Conservation (phyloP, 208 protist species). For the Strigomonas culicis region DNA sequence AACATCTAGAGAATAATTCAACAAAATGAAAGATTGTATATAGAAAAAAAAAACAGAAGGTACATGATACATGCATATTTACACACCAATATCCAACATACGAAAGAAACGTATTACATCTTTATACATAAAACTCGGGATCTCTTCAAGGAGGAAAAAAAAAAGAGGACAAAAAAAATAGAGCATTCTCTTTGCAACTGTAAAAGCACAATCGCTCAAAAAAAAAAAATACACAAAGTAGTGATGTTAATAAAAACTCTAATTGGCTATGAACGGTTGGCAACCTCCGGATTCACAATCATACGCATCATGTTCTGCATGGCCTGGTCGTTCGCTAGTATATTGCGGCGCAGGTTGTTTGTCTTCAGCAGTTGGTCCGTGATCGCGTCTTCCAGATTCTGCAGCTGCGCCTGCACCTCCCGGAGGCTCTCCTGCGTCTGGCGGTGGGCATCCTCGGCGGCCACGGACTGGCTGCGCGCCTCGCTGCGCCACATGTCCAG, state of each 20-base stretch:
- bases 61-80: background rate
- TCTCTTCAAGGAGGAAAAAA: background rate
- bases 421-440: slow-evolving; percentile 84
- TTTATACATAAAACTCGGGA: slow-evolving; percentile 5
- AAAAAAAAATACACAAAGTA: slow-evolving; percentile 15
- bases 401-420: slow-evolving; percentile 73
- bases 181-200: slow-evolving; percentile 1
- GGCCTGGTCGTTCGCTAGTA: slow-evolving; percentile 76
- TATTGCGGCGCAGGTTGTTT: slow-evolving; percentile 69
- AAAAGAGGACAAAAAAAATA: slow-evolving; percentile 15
- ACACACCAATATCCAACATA: slow-evolving; percentile 3
- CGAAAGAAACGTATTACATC: background rate
- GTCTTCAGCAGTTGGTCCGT: slow-evolving; percentile 86
- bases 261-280: slow-evolving; percentile 7
- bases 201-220: background rate
- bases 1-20: background rate
- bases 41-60: slow-evolving; percentile 8
- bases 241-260: background rate
- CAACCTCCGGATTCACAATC: slow-evolving; percentile 73
- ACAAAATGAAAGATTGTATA: slow-evolving; percentile 5
- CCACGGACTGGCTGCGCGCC: slow-evolving; percentile 74
- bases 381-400: slow-evolving; percentile 84
- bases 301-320: slow-evolving; percentile 81
- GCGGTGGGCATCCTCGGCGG: slow-evolving; percentile 68
- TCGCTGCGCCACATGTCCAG: slow-evolving; percentile 89